Evolutionary conservation across 129 eudicot species (phyloP).

Genomic region (Daucus carota): DH1_v3.0 NC_030385.2:31394501-31395000

Average conservation of each 20-base stretch:
- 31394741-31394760: background rate
- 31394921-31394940: too few relatives aligned
- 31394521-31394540: slow-evolving; percentile 74
- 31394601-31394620: background rate
- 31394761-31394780: background rate
- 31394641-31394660: background rate
- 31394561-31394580: slow-evolving; percentile 27
- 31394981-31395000: background rate
- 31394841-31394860: background rate
- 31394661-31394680: background rate
- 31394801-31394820: background rate
- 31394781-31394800: background rate
- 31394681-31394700: background rate
- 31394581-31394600: background rate
- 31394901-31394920: background rate
- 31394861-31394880: background rate
- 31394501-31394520: slow-evolving; percentile 98
- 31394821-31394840: background rate
- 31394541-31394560: slow-evolving; percentile 20
- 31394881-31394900: background rate
- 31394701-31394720: background rate
- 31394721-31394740: background rate
- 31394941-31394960: too few relatives aligned
- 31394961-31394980: background rate
- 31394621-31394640: background rate